These are phyloP conservation scores for Alternaria postmessia DNA, from an alignment of 2,329 filamentous ascomycete genomes.

Conservation along the genomic window DNA sequence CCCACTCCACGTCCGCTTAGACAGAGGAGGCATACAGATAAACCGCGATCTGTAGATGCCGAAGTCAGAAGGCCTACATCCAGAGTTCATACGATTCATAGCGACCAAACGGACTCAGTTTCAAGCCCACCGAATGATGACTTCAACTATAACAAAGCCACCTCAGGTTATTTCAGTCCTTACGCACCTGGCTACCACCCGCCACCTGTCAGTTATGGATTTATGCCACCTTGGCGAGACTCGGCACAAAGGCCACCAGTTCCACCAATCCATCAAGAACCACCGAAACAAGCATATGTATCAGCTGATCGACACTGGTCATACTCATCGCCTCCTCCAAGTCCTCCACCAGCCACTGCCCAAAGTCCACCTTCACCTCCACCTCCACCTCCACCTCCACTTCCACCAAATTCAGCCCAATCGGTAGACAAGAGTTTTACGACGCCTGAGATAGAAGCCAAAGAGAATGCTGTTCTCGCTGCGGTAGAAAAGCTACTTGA, in stretches of 20 bases:
- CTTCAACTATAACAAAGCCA: not conserved
- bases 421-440: not conserved
- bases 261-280: not conserved
- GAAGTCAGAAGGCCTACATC: not conserved
- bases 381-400: too few relatives aligned
- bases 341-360: not conserved
- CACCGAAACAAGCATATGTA: not conserved
- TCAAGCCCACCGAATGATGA: not conserved
- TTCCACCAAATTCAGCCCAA: too few relatives aligned
- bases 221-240: not conserved
- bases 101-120: not conserved
- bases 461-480: not conserved
- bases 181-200: not conserved
- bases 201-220: not conserved
- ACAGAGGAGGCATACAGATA: not conserved
- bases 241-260: not conserved
- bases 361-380: not conserved
- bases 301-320: not conserved
- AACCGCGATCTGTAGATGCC: not conserved
- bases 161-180: not conserved
- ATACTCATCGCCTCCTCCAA: not conserved
- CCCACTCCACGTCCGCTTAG: not conserved
- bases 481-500: conserved; percentile 1
- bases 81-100: not conserved
- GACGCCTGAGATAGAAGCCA: not conserved